A percentile compares a stretch with the other conserved stretches of the same genome.
Conservation (phyloP, 2,329 filamentous ascomycete species). For the Lecanicillium sp. region DNA sequence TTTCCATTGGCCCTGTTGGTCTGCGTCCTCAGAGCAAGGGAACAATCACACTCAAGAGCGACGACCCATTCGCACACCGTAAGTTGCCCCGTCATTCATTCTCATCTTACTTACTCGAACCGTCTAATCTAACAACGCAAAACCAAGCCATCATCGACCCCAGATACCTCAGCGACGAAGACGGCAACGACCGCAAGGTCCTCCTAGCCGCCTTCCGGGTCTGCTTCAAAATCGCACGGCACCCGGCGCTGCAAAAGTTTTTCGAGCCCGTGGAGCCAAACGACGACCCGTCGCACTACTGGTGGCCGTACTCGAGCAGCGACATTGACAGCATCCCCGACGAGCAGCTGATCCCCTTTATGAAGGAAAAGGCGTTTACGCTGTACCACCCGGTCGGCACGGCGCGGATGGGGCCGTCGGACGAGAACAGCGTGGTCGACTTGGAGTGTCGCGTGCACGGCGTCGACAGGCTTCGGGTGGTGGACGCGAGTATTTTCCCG, state of each 20-base stretch:
- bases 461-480: slow-evolving; percentile 43
- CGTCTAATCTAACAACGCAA: not conserved
- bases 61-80: slow-evolving; percentile 13
- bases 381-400: slow-evolving; percentile 14
- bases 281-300: slow-evolving; percentile 10
- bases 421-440: slow-evolving; percentile 28
- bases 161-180: slow-evolving; percentile 12
- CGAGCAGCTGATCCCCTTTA: slow-evolving; percentile 11
- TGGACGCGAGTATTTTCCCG: slow-evolving; percentile 49
- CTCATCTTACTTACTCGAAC: not conserved
- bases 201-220: slow-evolving; percentile 12
- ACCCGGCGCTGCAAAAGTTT: slow-evolving; percentile 9
- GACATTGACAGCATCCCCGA: slow-evolving; percentile 12
- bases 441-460: slow-evolving; percentile 44
- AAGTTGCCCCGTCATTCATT: slow-evolving; percentile 2
- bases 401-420: slow-evolving; percentile 12
- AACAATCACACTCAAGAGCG: slow-evolving; percentile 10
- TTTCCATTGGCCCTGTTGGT: slow-evolving; percentile 8
- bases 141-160: slow-evolving; percentile 13
- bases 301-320: slow-evolving; percentile 14
- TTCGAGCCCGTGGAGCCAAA: slow-evolving; percentile 10
- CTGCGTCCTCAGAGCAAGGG: slow-evolving; percentile 12
- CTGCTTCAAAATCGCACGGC: slow-evolving; percentile 11
- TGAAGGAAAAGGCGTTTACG: slow-evolving; percentile 13
- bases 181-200: slow-evolving; percentile 13